These are phyloP conservation scores for Crataegus laevigata DNA, from an alignment of 306 rosid species.

Conservation along the genomic window DNA sequence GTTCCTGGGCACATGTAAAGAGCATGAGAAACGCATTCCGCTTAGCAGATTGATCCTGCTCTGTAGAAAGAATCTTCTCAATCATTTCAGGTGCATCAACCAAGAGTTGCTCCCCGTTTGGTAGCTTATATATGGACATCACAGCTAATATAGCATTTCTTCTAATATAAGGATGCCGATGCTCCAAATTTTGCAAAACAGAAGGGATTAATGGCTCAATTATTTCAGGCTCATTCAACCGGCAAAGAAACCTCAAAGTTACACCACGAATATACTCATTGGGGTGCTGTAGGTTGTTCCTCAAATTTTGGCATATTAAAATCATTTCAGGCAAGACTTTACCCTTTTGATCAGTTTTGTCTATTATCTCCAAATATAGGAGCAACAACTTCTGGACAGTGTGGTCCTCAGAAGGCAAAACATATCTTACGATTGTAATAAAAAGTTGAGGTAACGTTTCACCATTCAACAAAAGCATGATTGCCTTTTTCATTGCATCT, in stretches of 20 bases:
- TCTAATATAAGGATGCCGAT: constrained; percentile 64
- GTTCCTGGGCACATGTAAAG: constrained; percentile 62
- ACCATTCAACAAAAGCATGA: constrained; percentile 65
- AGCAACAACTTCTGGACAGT: constrained; percentile 67
- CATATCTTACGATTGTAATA: constrained; percentile 68
- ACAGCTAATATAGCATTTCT: constrained; percentile 59
- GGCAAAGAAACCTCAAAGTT: constrained; percentile 66
- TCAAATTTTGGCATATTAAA: constrained; percentile 65
- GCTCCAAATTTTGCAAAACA: constrained; percentile 50
- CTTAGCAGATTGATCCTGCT: constrained; percentile 63
- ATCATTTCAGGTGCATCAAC: constrained; percentile 61
- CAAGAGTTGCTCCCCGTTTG: constrained; percentile 63
- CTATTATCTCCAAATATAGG: constrained; percentile 65
- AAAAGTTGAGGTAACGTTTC: constrained; percentile 71
- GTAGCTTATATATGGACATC: constrained; percentile 61
- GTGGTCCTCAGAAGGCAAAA: constrained; percentile 76
- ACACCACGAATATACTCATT: constrained; percentile 83
- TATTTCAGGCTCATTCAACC: constrained; percentile 60
- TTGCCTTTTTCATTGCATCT: constrained; percentile 62
- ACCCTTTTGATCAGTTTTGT: constrained; percentile 60
- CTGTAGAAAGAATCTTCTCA: constrained; percentile 47
- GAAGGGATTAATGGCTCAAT: constrained; percentile 70
- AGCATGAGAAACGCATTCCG: constrained; percentile 75
- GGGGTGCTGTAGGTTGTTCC: constrained; percentile 64
- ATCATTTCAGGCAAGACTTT: constrained; percentile 74